Evolutionary conservation across 495 filamentous ascomycete species (phyloP), one percentile per base, ranked within the genome.

Genomic region (Daldinia bambusicola): DNA sequence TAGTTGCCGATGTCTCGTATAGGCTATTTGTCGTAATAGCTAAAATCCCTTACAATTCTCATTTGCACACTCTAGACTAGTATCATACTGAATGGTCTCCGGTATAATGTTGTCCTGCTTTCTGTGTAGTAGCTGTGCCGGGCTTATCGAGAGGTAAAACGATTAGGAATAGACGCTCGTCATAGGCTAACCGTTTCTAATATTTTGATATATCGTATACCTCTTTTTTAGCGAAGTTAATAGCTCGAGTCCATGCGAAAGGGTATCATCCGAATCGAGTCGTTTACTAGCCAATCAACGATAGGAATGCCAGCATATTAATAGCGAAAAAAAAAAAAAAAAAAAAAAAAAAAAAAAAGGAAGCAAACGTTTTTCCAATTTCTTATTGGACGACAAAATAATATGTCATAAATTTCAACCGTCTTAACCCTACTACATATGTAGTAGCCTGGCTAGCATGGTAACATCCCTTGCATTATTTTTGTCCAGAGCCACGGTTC

Each of bases 271-370:
- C 22, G 60, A 61, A 61, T 57, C 5, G 31, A 51, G 38, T 65
- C 70, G 70, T 65, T 72, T 30, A 22, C 41, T 36, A 16, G 36
- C 70, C 70, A 72, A 72, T 72, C 50, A 72, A 48, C 38, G 14
- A 34, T 26, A 3, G 14, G 16, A 10, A 13, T 30, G 12, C 34
- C 22, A 12, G 26, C 36, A 56, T 53, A 22, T 10, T 16, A 16
- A 61, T 57, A 61, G 58, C 55, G 43, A 45, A 67, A 72, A 67
- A 63, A 67, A 72, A 67, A 63, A 67, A n/a, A n/a, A n/a, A 45
- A 67, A 72, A 67, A 63, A 67, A 72, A 67, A 63, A 67, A 45
- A 67, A 72, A 67, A 63, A 67, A 72, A 67, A 63, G 64, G 60
- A 55, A 67, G 53, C 10, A 48, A 56, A 22, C 2, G 6, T 13